phyloP scores from a whole-genome alignment of 164 flowering plant species.

The Nelumbo lutea region DNA sequence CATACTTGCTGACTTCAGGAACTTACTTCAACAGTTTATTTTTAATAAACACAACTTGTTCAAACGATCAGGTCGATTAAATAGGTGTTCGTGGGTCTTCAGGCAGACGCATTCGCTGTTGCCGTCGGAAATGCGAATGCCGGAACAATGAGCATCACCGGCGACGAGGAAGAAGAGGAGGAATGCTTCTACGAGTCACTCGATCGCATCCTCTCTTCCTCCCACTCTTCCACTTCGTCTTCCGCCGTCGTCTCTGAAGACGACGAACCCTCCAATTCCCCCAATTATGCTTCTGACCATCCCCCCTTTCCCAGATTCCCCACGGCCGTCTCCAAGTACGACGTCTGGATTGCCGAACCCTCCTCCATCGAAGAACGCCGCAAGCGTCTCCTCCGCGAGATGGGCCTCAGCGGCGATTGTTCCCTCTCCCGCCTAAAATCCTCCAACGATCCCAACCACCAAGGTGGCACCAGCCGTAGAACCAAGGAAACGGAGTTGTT shows the following conservation, averaged over 20 bases:
- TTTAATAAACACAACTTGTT: neutral
- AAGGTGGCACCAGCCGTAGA: neutral
- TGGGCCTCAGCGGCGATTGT: constrained; percentile 68
- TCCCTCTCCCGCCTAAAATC: constrained; percentile 37
- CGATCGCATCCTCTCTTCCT: constrained; percentile 75
- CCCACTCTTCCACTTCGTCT: constrained; percentile 46
- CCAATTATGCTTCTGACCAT: constrained; percentile 14
- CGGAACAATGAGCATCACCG: constrained; percentile 42
- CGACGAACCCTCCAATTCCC: constrained; percentile 17
- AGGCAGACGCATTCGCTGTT: constrained; percentile 18
- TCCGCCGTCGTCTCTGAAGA: constrained; percentile 44
- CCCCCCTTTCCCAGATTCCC: constrained; percentile 37
- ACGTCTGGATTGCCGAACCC: constrained; percentile 83
- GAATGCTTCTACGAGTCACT: constrained; percentile 78
- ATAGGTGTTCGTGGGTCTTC: neutral
- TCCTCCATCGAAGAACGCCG: constrained; percentile 83
- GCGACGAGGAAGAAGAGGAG: constrained; percentile 38
- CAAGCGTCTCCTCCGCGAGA: constrained; percentile 49
- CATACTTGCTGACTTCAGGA: too few species aligned
- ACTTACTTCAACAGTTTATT: too few species aligned
- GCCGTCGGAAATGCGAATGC: constrained; percentile 33
- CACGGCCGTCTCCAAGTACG: constrained; percentile 52
- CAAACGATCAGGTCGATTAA: neutral
- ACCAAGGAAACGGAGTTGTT: constrained; percentile 11
- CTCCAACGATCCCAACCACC: constrained; percentile 9